Evolutionary conservation across 768 basidiomycete species (phyloP).

Genomic region (Mycena rebaudengoi): DNA sequence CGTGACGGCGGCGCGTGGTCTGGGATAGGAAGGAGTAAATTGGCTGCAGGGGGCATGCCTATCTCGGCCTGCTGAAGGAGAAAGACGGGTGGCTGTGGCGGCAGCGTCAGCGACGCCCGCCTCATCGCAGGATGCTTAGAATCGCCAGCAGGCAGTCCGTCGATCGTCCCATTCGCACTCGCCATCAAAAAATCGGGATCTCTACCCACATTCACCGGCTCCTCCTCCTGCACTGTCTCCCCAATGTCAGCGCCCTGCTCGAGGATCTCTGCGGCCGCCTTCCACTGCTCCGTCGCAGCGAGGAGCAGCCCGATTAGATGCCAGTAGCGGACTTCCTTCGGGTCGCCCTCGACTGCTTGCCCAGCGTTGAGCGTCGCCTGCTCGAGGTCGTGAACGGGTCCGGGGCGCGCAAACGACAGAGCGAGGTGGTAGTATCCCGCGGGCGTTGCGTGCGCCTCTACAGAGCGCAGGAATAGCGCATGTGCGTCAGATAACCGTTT

Average conservation of each 20-base stretch:
- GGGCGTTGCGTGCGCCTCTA: slow-evolving; percentile 58
- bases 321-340: slow-evolving; percentile 79
- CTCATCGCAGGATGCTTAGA: slow-evolving; percentile 14
- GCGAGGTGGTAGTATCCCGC: slow-evolving; percentile 84
- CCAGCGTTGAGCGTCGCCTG: slow-evolving; percentile 74
- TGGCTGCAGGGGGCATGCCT: slow-evolving; percentile 48
- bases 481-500: slow-evolving; percentile 67
- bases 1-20: slow-evolving; percentile 60
- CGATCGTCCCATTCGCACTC: slow-evolving; percentile 27
- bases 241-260: slow-evolving; percentile 77
- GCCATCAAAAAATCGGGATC: slow-evolving; percentile 19
- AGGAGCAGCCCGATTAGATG: slow-evolving; percentile 88
- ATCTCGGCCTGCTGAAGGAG: slow-evolving; percentile 31
- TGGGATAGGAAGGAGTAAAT: slow-evolving; percentile 53
- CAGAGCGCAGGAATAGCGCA: slow-evolving; percentile 55
- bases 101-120: slow-evolving; percentile 14
- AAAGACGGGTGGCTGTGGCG: slow-evolving; percentile 10
- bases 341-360: slow-evolving; percentile 74
- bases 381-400: slow-evolving; percentile 70
- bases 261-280: slow-evolving; percentile 76
- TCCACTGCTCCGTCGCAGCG: slow-evolving; percentile 83
- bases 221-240: slow-evolving; percentile 51
- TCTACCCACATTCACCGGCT: slow-evolving; percentile 7
- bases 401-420: slow-evolving; percentile 70
- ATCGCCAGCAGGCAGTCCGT: slow-evolving; percentile 16